Percentiles rank a stretch among this genome's conserved stretches.
phyloP scores from a whole-genome alignment of 805 yeast species.

The Metschnikowia cubensis region DNA sequence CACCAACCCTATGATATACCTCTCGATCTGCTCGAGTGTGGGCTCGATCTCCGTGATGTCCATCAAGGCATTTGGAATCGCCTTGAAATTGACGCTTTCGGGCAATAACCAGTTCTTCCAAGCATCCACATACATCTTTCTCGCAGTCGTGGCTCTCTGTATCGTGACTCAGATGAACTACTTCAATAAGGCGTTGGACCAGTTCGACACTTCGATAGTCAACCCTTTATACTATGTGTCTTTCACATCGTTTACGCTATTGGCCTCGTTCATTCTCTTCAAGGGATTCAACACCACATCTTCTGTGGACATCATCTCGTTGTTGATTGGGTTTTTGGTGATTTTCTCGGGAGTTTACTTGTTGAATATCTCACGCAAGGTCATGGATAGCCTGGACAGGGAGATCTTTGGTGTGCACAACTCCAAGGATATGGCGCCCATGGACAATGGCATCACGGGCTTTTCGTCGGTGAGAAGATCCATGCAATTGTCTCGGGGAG shows the following conservation, averaged over 20 bases:
- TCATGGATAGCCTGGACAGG: slow-evolving; percentile 47
- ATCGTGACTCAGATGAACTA: slow-evolving; percentile 90
- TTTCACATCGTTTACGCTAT: slow-evolving; percentile 81
- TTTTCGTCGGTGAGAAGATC: slow-evolving; percentile 69
- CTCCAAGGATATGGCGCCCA: slow-evolving; percentile 52
- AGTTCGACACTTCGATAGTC: slow-evolving; percentile 87
- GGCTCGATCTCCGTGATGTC: slow-evolving; percentile 91
- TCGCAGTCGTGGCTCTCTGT: slow-evolving; percentile 72
- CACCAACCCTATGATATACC: slow-evolving; percentile 81
- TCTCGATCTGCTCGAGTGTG: slow-evolving; percentile 84
- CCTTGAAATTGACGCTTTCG: slow-evolving; percentile 73
- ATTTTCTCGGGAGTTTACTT: slow-evolving; percentile 85
- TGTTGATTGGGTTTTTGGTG: slow-evolving; percentile 79
- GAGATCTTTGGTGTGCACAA: slow-evolving; percentile 60
- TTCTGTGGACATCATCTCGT: slow-evolving; percentile 72
- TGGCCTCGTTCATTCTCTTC: slow-evolving; percentile 82
- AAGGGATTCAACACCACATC: slow-evolving; percentile 83
- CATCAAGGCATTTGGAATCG: slow-evolving; percentile 90
- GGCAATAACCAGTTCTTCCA: slow-evolving; percentile 90
- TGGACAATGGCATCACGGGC: slow-evolving; percentile 81
- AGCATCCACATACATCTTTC: slow-evolving; percentile 76
- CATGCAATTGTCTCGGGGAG: slow-evolving; percentile 54
- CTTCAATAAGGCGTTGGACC: slow-evolving; percentile 89
- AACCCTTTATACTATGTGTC: slow-evolving; percentile 89
- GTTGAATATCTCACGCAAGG: slow-evolving; percentile 71